These are phyloP conservation scores for Suillus alpinus DNA, from an alignment of 768 basidiomycete genomes.

Conservation along the genomic window DNA sequence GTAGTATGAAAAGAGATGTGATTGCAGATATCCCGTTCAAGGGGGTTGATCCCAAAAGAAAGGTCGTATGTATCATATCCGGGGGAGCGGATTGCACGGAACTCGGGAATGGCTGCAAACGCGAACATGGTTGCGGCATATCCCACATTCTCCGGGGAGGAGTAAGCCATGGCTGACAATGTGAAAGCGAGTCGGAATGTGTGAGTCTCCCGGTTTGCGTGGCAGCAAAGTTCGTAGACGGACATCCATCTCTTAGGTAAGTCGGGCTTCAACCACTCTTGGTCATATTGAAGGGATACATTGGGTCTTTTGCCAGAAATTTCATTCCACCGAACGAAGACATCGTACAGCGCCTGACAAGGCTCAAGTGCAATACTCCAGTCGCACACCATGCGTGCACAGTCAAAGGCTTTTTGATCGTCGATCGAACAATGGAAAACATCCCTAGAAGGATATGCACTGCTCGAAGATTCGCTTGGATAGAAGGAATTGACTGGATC, in stretches of 20 bases:
- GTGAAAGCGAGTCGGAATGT: conserved; percentile 25
- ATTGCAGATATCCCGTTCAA: not conserved
- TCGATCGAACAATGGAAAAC: not conserved
- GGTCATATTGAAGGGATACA: conserved; percentile 11
- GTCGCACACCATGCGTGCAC: conserved; percentile 5
- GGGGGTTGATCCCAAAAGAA: conserved; percentile 8
- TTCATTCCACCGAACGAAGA: not conserved
- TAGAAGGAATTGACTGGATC: conserved; percentile 1
- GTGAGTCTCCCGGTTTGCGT: not conserved
- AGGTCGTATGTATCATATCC: conserved; percentile 6
- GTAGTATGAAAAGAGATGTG: not conserved
- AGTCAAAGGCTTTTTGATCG: conserved; percentile 12
- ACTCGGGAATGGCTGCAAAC: conserved; percentile 17
- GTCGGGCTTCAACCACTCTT: conserved; percentile 22
- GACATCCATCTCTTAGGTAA: conserved; percentile 23
- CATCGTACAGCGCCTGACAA: not conserved
- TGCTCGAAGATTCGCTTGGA: not conserved
- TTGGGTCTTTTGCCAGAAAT: not conserved
- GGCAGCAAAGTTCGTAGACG: conserved; percentile 22
- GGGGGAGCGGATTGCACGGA: conserved; percentile 9
- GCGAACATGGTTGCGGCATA: conserved; percentile 30
- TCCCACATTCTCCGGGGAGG: conserved; percentile 9
- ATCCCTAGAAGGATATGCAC: conserved; percentile 12
- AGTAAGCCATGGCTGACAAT: conserved; percentile 29
- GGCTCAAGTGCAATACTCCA: not conserved